These are phyloP conservation scores for Eucalyptus melliodora DNA, from an alignment of 345 rosid species.

Conservation along the genomic window DNA sequence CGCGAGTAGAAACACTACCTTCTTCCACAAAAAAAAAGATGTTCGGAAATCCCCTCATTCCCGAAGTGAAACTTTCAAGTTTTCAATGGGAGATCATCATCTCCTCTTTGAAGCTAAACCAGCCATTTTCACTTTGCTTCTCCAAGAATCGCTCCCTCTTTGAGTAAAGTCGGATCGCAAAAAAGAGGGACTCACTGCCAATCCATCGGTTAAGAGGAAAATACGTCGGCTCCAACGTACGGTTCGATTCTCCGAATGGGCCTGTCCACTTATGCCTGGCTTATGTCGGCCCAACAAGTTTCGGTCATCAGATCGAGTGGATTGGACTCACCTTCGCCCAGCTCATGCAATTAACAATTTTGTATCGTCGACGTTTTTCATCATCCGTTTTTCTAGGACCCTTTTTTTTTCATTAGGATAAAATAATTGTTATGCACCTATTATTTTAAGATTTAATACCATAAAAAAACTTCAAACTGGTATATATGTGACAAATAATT, in stretches of 20 bases:
- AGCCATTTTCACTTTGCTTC: not conserved
- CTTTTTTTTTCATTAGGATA: not conserved
- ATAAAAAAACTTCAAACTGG: rapidly evolving
- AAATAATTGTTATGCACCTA: not conserved
- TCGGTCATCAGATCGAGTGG: not conserved
- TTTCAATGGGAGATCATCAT: not conserved
- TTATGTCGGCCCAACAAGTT: not conserved
- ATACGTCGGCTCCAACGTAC: not conserved
- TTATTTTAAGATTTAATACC: too few species aligned
- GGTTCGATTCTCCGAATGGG: not conserved
- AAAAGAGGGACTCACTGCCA: not conserved
- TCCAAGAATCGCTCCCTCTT: not conserved
- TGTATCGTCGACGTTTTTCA: not conserved
- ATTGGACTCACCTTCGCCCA: not conserved
- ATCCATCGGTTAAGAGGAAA: not conserved
- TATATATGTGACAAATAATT: too few species aligned
- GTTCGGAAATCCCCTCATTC: not conserved
- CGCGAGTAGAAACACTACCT: not conserved
- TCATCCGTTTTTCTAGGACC: not conserved
- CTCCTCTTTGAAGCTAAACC: not conserved
- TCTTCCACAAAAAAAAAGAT: not conserved
- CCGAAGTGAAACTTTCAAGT: not conserved
- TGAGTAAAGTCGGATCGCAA: not conserved
- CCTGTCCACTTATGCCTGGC: not conserved
- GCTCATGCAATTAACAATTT: too few species aligned